phyloP scores from a whole-genome alignment of 805 yeast genomes.

The Zygoascus flipseniorum region DNA sequence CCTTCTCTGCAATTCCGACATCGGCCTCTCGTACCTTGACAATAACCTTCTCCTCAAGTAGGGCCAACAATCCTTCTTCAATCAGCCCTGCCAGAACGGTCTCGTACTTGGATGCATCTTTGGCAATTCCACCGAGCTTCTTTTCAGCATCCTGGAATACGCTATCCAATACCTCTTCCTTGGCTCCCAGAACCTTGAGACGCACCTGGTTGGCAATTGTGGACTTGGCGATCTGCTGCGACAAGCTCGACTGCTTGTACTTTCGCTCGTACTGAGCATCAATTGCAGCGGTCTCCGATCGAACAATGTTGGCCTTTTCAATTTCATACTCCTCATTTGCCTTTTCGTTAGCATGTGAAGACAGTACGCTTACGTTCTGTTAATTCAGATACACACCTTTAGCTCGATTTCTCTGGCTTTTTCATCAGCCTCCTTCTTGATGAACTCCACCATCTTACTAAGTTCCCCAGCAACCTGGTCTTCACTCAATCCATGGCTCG shows the following conservation, averaged over 20 bases:
- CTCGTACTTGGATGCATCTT: slow-evolving; percentile 52
- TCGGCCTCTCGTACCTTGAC: slow-evolving; percentile 65
- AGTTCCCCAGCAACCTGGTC: slow-evolving; percentile 88
- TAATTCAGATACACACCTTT: slow-evolving; percentile 37
- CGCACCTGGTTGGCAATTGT: slow-evolving; percentile 94
- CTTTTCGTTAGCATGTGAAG: slow-evolving; percentile 13
- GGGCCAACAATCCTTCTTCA: slow-evolving; percentile 55
- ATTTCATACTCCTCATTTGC: slow-evolving; percentile 99
- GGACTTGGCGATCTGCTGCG: slow-evolving; percentile 92
- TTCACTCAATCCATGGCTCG: slow-evolving; percentile 1
- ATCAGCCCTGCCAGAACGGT: slow-evolving; percentile 67
- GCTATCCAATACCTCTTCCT: slow-evolving; percentile 68
- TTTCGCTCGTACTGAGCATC: slow-evolving; percentile 73
- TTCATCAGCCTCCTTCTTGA: slow-evolving; percentile 98
- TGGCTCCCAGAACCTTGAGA: slow-evolving; percentile 77
- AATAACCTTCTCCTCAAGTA: slow-evolving; percentile 62
- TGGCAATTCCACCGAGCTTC: slow-evolving; percentile 48
- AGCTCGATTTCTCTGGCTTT: slow-evolving; percentile 92
- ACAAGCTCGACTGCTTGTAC: slow-evolving; percentile 82
- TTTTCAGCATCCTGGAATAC: slow-evolving; percentile 63
- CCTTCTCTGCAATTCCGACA: slow-evolving; percentile 49
- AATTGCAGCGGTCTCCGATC: slow-evolving; percentile 83
- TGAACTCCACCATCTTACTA: slow-evolving; percentile 96
- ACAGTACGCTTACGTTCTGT: neutral
- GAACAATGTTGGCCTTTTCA: slow-evolving; percentile 90